Evolutionary conservation across 169 alveolate genomes (phyloP), one percentile per base, ranked within the genome.

Genomic region (Plasmodium fragile): DNA sequence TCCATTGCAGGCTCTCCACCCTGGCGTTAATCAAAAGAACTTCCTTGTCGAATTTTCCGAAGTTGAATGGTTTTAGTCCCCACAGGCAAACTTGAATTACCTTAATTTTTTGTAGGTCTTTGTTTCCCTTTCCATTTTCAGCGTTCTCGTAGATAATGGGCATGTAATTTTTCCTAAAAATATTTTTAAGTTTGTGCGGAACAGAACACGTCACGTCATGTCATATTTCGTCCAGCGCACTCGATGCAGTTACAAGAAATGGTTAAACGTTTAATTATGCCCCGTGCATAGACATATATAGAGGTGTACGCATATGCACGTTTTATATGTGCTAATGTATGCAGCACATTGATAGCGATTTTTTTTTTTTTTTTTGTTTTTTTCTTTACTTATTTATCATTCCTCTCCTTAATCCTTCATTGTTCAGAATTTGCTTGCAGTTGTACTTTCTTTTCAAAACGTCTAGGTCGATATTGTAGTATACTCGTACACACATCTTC

Each of bases 401-500:
- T 34, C 92, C 83, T 83, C 41, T 83, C 82, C 49, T 83, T 43
- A 83, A 16, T 39, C 70, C 70, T n/a, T 83, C 92, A 65, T 83
- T 34, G 69, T 83, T 83, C 73, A 83, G 75, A 16, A 83, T 41
- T 70, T 70, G 30, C 2, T 69, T 39, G 53, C 92, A 83, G 53
- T 83, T 83, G 71, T 83, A 83, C 30, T 65, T 70, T 18, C 8
- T 83, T 70, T 83, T 83, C 82, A 83, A 36, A 70, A 28, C 65
- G 18, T 83, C 43, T 43, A 83, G 39, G 30, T 70, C 92, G 34
- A 83, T 83, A 53, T 69, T 70, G 77, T 39, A 83, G 77, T 83
- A 80, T 72, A 83, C 77, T 28, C 92, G 82, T 39, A 43, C 92
- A 70, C 92, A 83, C 92, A 83, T 83, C 75, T 83, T 83, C 49